These are phyloP conservation scores for Xerocomellus amylosporus DNA, from an alignment of 768 basidiomycete genomes.

Conservation along the genomic window DNA sequence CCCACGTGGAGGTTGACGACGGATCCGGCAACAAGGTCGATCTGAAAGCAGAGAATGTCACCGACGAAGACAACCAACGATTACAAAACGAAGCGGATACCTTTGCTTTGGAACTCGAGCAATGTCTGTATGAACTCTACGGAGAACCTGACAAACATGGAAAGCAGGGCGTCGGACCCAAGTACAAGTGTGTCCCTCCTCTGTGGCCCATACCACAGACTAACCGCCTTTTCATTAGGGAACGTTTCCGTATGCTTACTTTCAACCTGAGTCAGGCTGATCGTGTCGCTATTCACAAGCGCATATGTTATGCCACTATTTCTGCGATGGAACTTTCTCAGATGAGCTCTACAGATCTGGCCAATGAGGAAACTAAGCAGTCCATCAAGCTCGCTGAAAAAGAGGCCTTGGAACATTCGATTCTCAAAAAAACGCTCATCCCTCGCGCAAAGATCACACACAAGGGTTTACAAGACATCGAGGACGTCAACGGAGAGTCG, in stretches of 20 bases:
- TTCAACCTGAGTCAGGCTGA: conserved; percentile 87
- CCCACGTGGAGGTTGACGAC: conserved; percentile 44
- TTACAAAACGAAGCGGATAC: conserved; percentile 56
- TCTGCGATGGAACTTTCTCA: conserved; percentile 69
- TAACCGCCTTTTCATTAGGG: conserved; percentile 43
- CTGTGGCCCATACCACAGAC: not conserved
- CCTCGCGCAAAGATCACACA: conserved; percentile 85
- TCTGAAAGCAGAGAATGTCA: conserved; percentile 53
- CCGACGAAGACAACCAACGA: conserved; percentile 55
- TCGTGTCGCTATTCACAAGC: conserved; percentile 73
- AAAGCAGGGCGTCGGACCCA: conserved; percentile 58
- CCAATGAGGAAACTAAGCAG: conserved; percentile 81
- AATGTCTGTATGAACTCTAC: conserved; percentile 71
- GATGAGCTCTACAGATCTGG: conserved; percentile 87
- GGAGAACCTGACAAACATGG: conserved; percentile 74
- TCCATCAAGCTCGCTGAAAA: conserved; percentile 80
- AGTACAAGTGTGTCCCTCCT: conserved; percentile 68
- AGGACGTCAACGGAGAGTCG: conserved; percentile 64
- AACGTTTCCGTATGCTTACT: conserved; percentile 85
- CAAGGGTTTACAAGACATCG: conserved; percentile 90
- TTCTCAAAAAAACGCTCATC: conserved; percentile 64
- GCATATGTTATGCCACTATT: conserved; percentile 67
- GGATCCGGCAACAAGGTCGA: conserved; percentile 33
- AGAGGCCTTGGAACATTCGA: conserved; percentile 82
- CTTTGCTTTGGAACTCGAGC: conserved; percentile 73